Base-by-base conservation (phyloP, 1,139 yeast genomes). In the Geotrichum carabidarum region DNA sequence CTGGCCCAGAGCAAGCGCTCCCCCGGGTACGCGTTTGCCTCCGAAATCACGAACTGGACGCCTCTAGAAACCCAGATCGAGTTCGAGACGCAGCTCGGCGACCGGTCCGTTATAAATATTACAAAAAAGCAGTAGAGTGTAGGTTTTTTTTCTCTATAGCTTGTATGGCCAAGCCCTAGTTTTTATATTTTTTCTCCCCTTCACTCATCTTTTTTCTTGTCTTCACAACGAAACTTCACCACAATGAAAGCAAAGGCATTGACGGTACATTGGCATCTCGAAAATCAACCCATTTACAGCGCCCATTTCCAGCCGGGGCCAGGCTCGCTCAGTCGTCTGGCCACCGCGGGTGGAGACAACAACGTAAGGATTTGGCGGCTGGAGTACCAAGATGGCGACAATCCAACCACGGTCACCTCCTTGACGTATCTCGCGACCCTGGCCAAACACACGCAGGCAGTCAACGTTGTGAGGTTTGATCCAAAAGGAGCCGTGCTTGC, bases 261-360 rank as follows among this genome's bases (percentile, higher is more conserved):
- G 49, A 78, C 87, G 8, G 80, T 86, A 32, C 89, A 85, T 67
- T 87, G 95, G 95, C 95, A 87, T 66, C 83, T 84, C 59, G 87
- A 83, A 56, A 81, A 78, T 60, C 82, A 81, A 67, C 96, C 99
- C 0, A 86, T 93, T 4, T 94, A 91, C 68, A 79, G 91, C 31
- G 83, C 87, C 0, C 83, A 83, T 58, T 85, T 89, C 68, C 96
- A 90, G 68, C 88, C 88, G 0, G 38, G 58, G 12, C 56, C 62
- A 48, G 66, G 64, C 27, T 53, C 58, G 37, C 59, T 61, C 55
- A 60, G 59, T 58, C 76, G 93, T 45, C 72, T 93, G 42, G 93
- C 84, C 3, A 93, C 98, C 0, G 95, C 90, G 0, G 99, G 99
- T 14, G 98, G 98, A 42, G 99, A 93, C 68, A 88, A 87, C 66